Percentiles rank a stretch among this genome's conserved stretches.
Conservation (phyloP, 495 filamentous ascomycete species). For the Monascus purpureus region DNA sequence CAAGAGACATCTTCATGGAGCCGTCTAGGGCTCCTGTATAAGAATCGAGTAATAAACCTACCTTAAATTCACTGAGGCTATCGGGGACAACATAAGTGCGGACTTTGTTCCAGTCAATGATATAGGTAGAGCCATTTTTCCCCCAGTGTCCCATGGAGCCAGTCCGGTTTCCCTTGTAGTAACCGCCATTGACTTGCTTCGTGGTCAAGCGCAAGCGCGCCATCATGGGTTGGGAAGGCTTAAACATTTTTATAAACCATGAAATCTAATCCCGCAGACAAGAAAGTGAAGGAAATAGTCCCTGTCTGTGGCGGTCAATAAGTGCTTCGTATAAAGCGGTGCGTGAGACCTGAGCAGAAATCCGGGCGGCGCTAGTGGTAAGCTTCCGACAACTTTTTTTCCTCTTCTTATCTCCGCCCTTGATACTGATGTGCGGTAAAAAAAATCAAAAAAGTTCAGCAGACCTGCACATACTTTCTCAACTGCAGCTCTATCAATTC, state of each 20-base stretch:
- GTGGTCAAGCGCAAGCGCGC: constrained; percentile 66
- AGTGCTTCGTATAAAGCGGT: too few relatives aligned
- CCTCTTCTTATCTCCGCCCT: constrained; percentile 2
- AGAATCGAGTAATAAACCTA: constrained; percentile 29
- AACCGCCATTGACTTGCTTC: constrained; percentile 83
- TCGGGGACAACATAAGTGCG: constrained; percentile 77
- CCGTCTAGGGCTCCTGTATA: background rate
- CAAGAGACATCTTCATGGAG: too few relatives aligned
- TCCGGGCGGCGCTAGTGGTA: background rate
- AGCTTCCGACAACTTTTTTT: constrained; percentile 2
- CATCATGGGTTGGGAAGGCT: constrained; percentile 58
- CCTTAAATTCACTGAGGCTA: constrained; percentile 54
- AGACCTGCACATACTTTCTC: too few relatives aligned
- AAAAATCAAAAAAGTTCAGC: too few relatives aligned
- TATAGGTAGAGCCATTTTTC: constrained; percentile 60
- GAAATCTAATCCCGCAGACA: constrained; percentile 1
- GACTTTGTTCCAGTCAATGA: constrained; percentile 72
- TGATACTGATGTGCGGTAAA: constrained; percentile 3
- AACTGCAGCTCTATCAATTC: too few relatives aligned
- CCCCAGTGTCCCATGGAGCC: constrained; percentile 80
- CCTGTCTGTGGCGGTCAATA: too few relatives aligned
- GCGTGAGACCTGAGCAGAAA: too few relatives aligned
- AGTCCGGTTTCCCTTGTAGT: constrained; percentile 88
- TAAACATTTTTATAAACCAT: constrained; percentile 32
- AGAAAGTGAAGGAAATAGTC: background rate